phyloP scores from a whole-genome alignment of 2,329 filamentous ascomycete species.

The Xylaria sp. region DNA sequence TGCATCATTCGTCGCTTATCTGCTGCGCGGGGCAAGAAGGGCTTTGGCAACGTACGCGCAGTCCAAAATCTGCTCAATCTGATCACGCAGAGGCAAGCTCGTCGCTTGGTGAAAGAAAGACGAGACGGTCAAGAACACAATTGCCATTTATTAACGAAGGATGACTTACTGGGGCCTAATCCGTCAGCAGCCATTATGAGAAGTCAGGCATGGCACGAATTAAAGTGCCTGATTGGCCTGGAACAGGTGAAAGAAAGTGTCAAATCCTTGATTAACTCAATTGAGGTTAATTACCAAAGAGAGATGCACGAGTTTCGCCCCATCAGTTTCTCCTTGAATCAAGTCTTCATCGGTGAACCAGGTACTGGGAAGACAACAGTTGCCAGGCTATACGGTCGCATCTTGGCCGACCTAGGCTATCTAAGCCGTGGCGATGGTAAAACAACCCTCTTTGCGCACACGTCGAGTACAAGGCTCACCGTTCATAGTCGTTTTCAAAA shows the following conservation, averaged over 20 bases:
- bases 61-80: neutral
- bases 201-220: neutral
- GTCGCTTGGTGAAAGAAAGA: neutral
- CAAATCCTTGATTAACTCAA: neutral
- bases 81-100: neutral
- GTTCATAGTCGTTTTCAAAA: neutral
- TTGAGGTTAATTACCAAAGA: neutral
- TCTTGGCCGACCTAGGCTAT: slow-evolving; percentile 74
- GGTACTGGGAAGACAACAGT: slow-evolving; percentile 83
- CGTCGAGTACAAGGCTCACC: too few relatives aligned
- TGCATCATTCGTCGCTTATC: neutral
- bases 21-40: neutral
- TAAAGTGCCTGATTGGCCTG: neutral
- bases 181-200: neutral
- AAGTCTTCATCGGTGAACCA: slow-evolving; percentile 75
- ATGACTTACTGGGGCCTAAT: slow-evolving; percentile 1
- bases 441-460: neutral
- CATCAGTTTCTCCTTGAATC: slow-evolving; percentile 65
- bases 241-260: neutral
- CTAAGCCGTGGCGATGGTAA: slow-evolving; percentile 69
- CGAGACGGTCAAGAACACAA: neutral
- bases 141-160: neutral
- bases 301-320: neutral
- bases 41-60: slow-evolving; percentile 2
- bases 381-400: slow-evolving; percentile 75